Base-by-base conservation (phyloP, 331 rosid species). In the Rosa hybrid region DNA sequence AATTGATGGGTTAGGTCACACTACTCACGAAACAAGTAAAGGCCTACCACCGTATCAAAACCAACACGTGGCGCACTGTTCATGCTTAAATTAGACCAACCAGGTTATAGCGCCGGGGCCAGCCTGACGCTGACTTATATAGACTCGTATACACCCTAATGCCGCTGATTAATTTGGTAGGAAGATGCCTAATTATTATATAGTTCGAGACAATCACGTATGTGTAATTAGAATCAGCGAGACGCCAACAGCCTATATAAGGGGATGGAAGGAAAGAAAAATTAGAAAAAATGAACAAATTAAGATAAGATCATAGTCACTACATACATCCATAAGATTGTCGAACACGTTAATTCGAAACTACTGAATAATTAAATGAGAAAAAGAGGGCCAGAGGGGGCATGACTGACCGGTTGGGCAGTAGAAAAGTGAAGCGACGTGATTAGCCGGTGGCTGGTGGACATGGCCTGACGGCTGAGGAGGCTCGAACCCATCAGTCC, bases 391-490 rank as follows among this genome's bases (percentile, higher is more conserved):
- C 49, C 0, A 45, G 21, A 54, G 30, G 65, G 44, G 11, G 20
- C 78, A 68, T 7, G 75, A 62, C 4, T 68, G 83, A 74, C 46
- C 16, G 5, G 23, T 21, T 14, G 27, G 6, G 18, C 42, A 1
- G 78, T 75, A 23, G 64, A 74, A 13, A 48, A 59, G 30, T 63
- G 7, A 49, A 21, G 69, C 39, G 78, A 76, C 41, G 79, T 76
- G 71, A 62, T 44, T 59, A 45, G 71, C 71, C 78, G 74, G 81
- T 41, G 10, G 76, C 13, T 67, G 71, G 63, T 39, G n/a, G 75
- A 13, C 74, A 59, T 20, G 34, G 76, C 30, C 80, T 79, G 90
- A 88, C 90, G 89, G 91, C 90, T 81, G 82, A 70, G 77, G 18
- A 48, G 54, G 68, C 38, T 45, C 25, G 51, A 30, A 74, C 41